A percentile compares a stretch with the other conserved stretches of the same genome.
Conservation (phyloP, 306 rosid species). For the Alnus rubra region DNA sequence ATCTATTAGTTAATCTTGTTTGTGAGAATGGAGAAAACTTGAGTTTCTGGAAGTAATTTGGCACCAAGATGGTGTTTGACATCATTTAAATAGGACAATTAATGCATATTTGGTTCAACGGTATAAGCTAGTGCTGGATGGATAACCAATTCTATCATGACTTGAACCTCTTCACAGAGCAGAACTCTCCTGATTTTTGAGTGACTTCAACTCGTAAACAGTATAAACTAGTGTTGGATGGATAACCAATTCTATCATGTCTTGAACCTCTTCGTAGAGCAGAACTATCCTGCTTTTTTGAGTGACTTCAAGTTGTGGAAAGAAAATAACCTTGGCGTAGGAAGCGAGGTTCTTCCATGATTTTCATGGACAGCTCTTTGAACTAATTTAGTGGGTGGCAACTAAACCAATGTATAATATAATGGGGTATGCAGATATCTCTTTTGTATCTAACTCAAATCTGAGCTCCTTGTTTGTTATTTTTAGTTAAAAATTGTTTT, state of each 20-base stretch:
- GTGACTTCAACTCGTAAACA: background rate
- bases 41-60: no score
- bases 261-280: background rate
- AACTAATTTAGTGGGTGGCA: background rate
- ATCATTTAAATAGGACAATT: background rate
- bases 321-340: background rate
- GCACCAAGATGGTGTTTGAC: no score
- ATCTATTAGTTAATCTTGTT: no score
- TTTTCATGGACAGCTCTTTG: background rate
- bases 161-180: background rate
- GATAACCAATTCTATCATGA: background rate
- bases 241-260: no score
- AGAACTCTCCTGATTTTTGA: background rate
- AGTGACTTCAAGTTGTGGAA: background rate
- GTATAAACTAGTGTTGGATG: no score
- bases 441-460: background rate
- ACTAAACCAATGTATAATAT: background rate
- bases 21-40: no score
- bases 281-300: background rate
- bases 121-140: background rate
- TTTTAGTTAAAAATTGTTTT: background rate
- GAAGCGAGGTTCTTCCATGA: background rate
- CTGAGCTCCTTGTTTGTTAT: background rate
- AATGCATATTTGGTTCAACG: background rate
- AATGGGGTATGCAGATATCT: background rate